These are phyloP conservation scores for Beauveria australis DNA, from an alignment of 2,329 filamentous ascomycete species.

Conservation along the genomic window DNA sequence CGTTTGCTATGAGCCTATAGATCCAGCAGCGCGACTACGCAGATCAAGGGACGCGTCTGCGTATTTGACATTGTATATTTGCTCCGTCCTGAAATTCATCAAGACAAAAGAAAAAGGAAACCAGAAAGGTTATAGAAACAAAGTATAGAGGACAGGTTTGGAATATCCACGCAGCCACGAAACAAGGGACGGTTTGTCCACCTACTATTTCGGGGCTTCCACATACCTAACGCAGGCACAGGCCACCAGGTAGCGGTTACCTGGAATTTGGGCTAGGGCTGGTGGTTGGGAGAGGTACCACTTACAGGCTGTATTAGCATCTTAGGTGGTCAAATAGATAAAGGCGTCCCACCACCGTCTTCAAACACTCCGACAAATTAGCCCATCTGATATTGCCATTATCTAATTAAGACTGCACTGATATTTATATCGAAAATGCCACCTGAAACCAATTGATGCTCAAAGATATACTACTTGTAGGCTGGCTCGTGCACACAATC, in stretches of 20 bases:
- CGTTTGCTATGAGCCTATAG: neutral
- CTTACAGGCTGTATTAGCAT: neutral
- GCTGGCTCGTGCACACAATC: no score
- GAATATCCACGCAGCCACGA: neutral
- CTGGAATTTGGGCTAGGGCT: neutral
- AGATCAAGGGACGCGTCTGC: neutral
- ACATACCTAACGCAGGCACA: neutral
- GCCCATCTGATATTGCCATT: no score
- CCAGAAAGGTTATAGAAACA: no score
- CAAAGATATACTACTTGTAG: no score
- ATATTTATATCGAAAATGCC: no score
- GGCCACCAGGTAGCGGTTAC: neutral
- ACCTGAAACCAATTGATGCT: no score
- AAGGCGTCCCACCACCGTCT: no score
- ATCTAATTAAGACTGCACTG: no score
- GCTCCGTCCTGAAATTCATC: neutral
- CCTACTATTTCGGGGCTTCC: neutral
- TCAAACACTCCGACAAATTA: no score
- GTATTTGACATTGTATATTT: neutral
- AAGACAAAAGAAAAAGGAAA: neutral
- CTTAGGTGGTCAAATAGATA: no score
- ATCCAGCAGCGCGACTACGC: neutral
- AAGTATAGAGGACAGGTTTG: neutral
- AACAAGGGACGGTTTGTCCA: neutral
- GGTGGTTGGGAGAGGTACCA: constrained; percentile 1